phyloP scores from a whole-genome alignment of 179 eudicot genomes.

The Heliamphora pulchella region DNA sequence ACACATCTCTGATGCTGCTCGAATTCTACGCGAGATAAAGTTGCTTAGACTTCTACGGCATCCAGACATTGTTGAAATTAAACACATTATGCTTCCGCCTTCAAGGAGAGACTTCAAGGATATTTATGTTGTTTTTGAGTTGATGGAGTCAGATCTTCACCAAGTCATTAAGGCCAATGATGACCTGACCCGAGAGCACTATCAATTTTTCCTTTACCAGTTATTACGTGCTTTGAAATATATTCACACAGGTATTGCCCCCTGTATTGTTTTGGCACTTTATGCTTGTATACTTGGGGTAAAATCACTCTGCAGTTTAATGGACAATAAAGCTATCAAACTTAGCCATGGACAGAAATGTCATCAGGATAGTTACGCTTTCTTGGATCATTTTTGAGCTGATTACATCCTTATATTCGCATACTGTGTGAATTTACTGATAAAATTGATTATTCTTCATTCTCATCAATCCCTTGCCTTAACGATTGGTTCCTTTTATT shows the following conservation, averaged over 20 bases:
- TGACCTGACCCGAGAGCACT: no score
- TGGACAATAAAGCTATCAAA: background rate
- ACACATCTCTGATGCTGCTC: constrained; percentile 54
- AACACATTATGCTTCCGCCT: no score
- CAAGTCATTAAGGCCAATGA: no score
- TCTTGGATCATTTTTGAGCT: background rate
- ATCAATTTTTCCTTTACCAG: no score
- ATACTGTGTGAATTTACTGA: background rate
- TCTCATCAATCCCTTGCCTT: background rate
- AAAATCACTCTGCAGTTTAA: background rate
- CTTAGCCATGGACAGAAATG: background rate
- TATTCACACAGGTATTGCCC: constrained; percentile 42
- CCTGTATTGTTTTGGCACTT: background rate
- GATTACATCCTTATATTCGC: background rate
- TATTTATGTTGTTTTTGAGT: no score
- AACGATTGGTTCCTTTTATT: background rate
- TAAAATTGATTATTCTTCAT: background rate
- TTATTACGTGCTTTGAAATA: constrained; percentile 39
- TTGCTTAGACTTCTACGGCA: constrained; percentile 52
- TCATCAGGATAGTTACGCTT: background rate
- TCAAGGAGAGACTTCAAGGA: no score
- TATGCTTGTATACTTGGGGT: no score
- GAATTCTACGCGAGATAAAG: constrained; percentile 56
- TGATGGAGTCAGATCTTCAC: no score
- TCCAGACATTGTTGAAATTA: constrained; percentile 24